Evolutionary conservation across 768 basidiomycete genomes (phyloP).

Genomic region (Amanita phalloides): DNA sequence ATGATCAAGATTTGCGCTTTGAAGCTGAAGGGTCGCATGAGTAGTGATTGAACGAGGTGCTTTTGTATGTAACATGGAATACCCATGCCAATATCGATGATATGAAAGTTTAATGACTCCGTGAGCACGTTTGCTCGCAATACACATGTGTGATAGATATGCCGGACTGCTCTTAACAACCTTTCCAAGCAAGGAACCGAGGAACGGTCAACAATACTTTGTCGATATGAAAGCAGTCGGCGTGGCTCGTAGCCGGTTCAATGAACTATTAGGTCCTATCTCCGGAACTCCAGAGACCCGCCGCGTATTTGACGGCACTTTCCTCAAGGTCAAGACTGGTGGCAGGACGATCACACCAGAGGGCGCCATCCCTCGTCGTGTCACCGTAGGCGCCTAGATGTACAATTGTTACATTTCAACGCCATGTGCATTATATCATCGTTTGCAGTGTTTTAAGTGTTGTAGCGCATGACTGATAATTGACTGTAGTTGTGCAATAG

Average conservation of each 20-base stretch:
- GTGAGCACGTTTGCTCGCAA: no score
- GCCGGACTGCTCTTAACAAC: no score
- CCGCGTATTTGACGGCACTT: slow-evolving; percentile 13
- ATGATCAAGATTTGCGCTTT: not conserved
- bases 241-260: slow-evolving; percentile 52
- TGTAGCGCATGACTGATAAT: not conserved
- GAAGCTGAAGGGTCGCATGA: not conserved
- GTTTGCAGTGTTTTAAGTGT: not conserved
- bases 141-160: no score
- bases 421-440: not conserved
- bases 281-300: slow-evolving; percentile 15
- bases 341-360: slow-evolving; percentile 3
- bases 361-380: not conserved
- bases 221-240: slow-evolving; percentile 47
- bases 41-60: not conserved
- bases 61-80: no score
- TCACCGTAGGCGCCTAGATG: slow-evolving; percentile 13
- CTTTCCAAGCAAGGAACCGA: no score
- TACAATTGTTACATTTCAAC: not conserved
- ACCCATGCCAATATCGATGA: no score
- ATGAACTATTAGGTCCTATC: slow-evolving; percentile 50
- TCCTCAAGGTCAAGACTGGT: slow-evolving; percentile 14
- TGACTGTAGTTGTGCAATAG: no score
- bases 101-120: no score
- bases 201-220: slow-evolving; percentile 39